Base-by-base conservation (phyloP, 2,329 filamentous ascomycete species). In the Acrocalymma vagum region DNA sequence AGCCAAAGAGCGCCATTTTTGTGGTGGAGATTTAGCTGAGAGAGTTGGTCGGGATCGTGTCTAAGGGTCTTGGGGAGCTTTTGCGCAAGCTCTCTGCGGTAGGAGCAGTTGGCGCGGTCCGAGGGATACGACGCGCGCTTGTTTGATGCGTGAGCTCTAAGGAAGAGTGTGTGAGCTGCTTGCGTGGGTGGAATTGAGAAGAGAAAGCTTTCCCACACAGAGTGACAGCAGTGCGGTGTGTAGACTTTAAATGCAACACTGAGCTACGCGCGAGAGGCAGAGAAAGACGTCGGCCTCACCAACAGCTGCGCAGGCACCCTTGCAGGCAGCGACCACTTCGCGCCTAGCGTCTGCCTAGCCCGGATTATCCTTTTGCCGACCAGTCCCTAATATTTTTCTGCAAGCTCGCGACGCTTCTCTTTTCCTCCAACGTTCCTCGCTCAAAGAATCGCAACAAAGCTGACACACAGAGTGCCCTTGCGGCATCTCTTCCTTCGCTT, bases 401-500 rank as follows among this genome's bases (percentile, higher is more conserved):
- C 18, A 16, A 32, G 20, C 30, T 11, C 34, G 22, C 17, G 7
- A 23, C 11, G 13, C 22, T 27, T 6, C 32, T 43, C 29, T 30
- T 35, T 70, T 70, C 32, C 44, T 44, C 67, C 75, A 77, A 83
- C 83, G 85, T 86, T 88, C 85, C 90, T 96, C 92, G 92, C 82
- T 92, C 90, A 84, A 96, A 90, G 90, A 90, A 96, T 96, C 93
- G 93, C 92, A 87, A 63, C 91, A 87, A 96, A 96, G 93, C 92
- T 90, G 76, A 91, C 89, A 87, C 78, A 95, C 90, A 87, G 90
- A 82, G 66, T 71, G 62, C 64, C 69, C 47, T 38, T 40, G 14
- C 36, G 37, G 49, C 40, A 62, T 62, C 63, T 67, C 62, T 61
- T 62, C 52, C 38, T 61, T 74, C 53, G 92, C 92, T 96, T 96